Evolutionary conservation across 2,329 filamentous ascomycete genomes (phyloP), one percentile per base, ranked within the genome.

Genomic region (Falciphora oryzae): DNA sequence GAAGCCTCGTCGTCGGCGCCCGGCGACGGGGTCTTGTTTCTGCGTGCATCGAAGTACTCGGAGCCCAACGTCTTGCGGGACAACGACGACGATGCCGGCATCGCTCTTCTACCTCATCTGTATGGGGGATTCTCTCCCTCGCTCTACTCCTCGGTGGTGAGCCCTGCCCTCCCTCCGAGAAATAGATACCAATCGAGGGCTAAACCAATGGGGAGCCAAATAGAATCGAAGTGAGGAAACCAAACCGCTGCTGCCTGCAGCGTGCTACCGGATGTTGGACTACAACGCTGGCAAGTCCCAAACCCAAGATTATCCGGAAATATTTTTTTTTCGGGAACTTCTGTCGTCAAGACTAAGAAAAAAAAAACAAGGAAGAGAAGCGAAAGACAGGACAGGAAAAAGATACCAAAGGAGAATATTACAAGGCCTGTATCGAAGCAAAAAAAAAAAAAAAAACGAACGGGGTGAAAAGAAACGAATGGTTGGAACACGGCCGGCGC

Each of bases 71-170:
- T 53, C 44, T 53, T 53, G 22, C 22, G 44, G 44, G 44, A 53
- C 44, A 8, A 22, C 44, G 44, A 53, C 22, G 22, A n/a, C 44
- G 44, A 53, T 53, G 44, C 44, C 22, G 44, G 22, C 44, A 53
- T 53, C 44, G 44, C 44, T n/a, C 44, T 53, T 53, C 44, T 53
- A 53, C 44, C 22, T 53, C 44, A 53, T 53, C 44, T 53, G 44
- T 10, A 18, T 53, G 22, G 35, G 35, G 8, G 44, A 22, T n/a
- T 53, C 18, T n/a, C 44, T 11, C 44, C 44, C 44, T 8, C 22
- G 22, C 44, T 22, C 44, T 53, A 53, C 44, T 53, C 44, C 18
- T 1, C 22, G 18, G 22, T 10, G 44, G 44, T 10, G 44, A 53
- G 22, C 44, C 44, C 44, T 53, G 44, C 44, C 44, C 44, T 53